phyloP scores from a whole-genome alignment of 2,329 filamentous ascomycete genomes.

The Neobulgaria alba region DNA sequence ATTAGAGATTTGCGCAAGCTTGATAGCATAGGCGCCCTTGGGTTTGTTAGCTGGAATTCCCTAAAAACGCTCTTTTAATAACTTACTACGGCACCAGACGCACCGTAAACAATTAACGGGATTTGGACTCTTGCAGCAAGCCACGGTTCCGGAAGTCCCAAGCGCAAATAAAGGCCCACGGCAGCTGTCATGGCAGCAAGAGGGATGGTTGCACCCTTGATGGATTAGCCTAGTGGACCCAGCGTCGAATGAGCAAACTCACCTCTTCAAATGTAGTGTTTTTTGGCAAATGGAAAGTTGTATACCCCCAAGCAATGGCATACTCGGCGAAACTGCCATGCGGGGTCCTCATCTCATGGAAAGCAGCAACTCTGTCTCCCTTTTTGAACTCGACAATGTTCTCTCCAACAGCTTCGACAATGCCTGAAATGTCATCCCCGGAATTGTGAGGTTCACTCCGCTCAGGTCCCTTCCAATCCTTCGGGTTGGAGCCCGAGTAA shows the following conservation, averaged over 20 bases:
- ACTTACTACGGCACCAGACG: slow-evolving; percentile 22
- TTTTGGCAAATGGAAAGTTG: slow-evolving; percentile 38
- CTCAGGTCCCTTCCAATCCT: slow-evolving; percentile 26
- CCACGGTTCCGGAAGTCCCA: slow-evolving; percentile 34
- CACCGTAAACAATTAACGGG: slow-evolving; percentile 25
- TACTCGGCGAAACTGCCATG: slow-evolving; percentile 54
- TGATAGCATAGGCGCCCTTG: slow-evolving; percentile 45
- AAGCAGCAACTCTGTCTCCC: slow-evolving; percentile 40
- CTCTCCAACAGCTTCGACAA: slow-evolving; percentile 39
- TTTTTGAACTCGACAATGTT: slow-evolving; percentile 36
- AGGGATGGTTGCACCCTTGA: slow-evolving; percentile 37
- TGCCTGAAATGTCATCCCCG: slow-evolving; percentile 31
- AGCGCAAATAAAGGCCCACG: slow-evolving; percentile 31
- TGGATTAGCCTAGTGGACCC: slow-evolving; percentile 29
- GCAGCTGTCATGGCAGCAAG: slow-evolving; percentile 37
- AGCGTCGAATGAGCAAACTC: too few species aligned
- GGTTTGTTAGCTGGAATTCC: slow-evolving; percentile 3
- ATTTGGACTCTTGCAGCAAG: slow-evolving; percentile 12
- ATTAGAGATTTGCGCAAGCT: slow-evolving; percentile 38
- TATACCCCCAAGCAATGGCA: slow-evolving; percentile 44
- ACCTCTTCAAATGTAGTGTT: slow-evolving; percentile 27
- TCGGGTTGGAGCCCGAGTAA: slow-evolving; percentile 26
- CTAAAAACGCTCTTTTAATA: not conserved
- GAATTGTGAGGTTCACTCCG: slow-evolving; percentile 17
- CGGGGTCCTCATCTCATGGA: slow-evolving; percentile 42